Conservation (phyloP, 2,329 filamentous ascomycete genomes). For the Epichloe gansuensis region DNA sequence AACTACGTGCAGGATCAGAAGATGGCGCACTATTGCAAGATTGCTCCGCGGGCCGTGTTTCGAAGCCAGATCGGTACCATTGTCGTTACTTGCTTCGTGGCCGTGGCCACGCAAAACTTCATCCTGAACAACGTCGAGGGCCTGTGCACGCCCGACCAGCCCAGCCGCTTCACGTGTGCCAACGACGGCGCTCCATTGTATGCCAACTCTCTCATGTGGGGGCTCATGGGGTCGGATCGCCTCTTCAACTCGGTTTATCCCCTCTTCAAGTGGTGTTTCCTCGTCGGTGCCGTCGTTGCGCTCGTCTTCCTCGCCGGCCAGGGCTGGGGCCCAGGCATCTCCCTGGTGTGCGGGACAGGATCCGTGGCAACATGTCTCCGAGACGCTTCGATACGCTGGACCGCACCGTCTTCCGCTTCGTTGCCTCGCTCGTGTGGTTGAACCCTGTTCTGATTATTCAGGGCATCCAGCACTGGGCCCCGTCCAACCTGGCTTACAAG, state of each 20-base stretch:
- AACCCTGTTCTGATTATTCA: constrained; percentile 29
- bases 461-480: constrained; percentile 31
- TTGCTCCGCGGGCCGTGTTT: constrained; percentile 34
- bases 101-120: constrained; percentile 31
- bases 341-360: constrained; percentile 17
- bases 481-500: constrained; percentile 30
- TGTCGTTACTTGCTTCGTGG: constrained; percentile 33
- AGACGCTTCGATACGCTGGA: constrained; percentile 22
- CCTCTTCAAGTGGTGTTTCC: constrained; percentile 28
- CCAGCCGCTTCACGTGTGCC: constrained; percentile 35
- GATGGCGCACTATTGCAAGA: constrained; percentile 38
- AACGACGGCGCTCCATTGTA: constrained; percentile 36
- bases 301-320: constrained; percentile 19
- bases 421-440: constrained; percentile 28
- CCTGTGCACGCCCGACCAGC: constrained; percentile 17
- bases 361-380: constrained; percentile 18
- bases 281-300: constrained; percentile 25
- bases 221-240: constrained; percentile 35
- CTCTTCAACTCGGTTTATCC: constrained; percentile 31
- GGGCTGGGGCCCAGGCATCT: constrained; percentile 11
- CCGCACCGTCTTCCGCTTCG: constrained; percentile 24
- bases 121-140: constrained; percentile 24
- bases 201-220: constrained; percentile 27
- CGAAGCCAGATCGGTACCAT: constrained; percentile 34
- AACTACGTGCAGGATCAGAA: constrained; percentile 37